Conservation (phyloP, 2,329 filamentous ascomycete species). For the Phaeoacremonium minimum region DNA sequence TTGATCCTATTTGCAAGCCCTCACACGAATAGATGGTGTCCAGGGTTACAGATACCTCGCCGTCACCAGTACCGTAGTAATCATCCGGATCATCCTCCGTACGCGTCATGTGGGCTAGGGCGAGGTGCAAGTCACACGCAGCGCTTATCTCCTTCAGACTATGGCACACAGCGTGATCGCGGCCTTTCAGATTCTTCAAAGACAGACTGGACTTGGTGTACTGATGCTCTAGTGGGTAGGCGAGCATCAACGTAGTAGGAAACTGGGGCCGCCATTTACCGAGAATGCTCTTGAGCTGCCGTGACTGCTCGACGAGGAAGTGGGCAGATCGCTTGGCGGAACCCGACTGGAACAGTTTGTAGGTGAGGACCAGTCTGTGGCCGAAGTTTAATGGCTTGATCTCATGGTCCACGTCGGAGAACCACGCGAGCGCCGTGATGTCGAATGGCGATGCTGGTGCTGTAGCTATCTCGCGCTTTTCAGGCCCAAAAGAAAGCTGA, state of each 20-base stretch:
- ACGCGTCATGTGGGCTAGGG: constrained; percentile 15
- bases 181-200: constrained; percentile 16
- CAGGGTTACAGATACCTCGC: no score
- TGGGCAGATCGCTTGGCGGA: constrained; percentile 7
- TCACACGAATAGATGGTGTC: background rate
- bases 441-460: constrained; percentile 21
- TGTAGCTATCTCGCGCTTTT: constrained; percentile 23
- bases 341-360: constrained; percentile 36
- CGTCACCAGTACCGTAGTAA: constrained; percentile 3
- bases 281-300: constrained; percentile 8
- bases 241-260: background rate
- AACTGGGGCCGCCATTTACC: constrained; percentile 4
- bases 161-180: constrained; percentile 12
- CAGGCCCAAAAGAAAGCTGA: constrained; percentile 25
- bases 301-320: constrained; percentile 9
- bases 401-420: constrained; percentile 44
- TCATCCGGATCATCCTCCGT: constrained; percentile 2
- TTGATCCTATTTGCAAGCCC: constrained; percentile 4
- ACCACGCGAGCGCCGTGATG: constrained; percentile 31
- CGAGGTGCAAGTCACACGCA: constrained; percentile 8
- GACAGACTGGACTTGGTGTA: constrained; percentile 16
- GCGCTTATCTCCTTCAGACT: constrained; percentile 9
- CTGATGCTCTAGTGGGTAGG: constrained; percentile 15
- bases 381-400: constrained; percentile 34
- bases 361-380: constrained; percentile 41